Conservation (phyloP, 164 flowering plant species). For the Berberis thunbergii region DNA sequence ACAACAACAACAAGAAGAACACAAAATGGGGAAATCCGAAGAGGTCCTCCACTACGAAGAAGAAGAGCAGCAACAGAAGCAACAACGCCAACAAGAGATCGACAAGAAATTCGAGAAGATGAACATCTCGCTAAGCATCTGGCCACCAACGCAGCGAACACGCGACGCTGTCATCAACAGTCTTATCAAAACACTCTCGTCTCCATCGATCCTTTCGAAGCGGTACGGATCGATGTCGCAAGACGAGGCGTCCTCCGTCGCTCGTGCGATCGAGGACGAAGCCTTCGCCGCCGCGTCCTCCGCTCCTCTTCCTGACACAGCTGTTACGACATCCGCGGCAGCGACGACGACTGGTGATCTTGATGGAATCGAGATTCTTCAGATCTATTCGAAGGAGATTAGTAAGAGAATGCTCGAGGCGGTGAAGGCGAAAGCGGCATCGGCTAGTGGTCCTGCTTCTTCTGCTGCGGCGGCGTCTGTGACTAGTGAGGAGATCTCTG, state of each 20-base stretch:
- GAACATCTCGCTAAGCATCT: constrained; percentile 53
- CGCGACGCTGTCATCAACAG: constrained; percentile 74
- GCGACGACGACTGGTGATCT: constrained; percentile 14
- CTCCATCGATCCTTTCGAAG: constrained; percentile 69
- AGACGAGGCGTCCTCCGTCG: constrained; percentile 56
- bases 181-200: constrained; percentile 66
- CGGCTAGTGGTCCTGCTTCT: constrained; percentile 4
- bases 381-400: constrained; percentile 86
- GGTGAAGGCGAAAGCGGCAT: constrained; percentile 41
- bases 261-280: constrained; percentile 63
- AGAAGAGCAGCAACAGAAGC: neutral
- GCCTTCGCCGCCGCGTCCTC: constrained; percentile 49
- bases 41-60: neutral
- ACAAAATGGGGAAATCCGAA: no score
- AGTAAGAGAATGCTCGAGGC: constrained; percentile 76
- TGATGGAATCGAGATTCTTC: constrained; percentile 78
- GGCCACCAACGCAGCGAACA: constrained; percentile 87
- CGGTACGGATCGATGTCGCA: constrained; percentile 63
- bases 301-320: constrained; percentile 2
- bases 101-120: constrained; percentile 11
- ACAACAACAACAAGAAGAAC: no score
- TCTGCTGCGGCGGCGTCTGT: constrained; percentile 1
- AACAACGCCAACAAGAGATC: neutral
- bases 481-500: constrained; percentile 20
- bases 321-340: constrained; percentile 2